A percentile compares a stretch with the other conserved stretches of the same genome.
Conservation (phyloP, 116 monocot species). For the Posidonia oceanica region DNA sequence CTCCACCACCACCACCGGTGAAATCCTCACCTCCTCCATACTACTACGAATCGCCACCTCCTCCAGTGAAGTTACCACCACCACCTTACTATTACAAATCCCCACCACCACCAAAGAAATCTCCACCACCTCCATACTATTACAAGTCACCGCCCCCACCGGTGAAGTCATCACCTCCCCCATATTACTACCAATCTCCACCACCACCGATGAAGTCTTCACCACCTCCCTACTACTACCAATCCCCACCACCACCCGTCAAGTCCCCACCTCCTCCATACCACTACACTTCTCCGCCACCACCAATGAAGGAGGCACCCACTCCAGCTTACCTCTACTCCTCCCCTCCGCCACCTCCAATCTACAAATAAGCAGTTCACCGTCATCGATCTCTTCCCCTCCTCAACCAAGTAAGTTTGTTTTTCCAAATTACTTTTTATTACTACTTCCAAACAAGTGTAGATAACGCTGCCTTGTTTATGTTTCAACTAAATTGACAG, state of each 20-base stretch:
- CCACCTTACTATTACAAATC: background rate
- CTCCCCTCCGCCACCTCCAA: conserved; percentile 7
- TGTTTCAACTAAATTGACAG: background rate
- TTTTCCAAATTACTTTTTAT: too few species aligned
- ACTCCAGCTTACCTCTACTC: conserved; percentile 7
- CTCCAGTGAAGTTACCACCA: background rate
- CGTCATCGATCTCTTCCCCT: background rate
- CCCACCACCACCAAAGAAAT: background rate
- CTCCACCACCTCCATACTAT: background rate
- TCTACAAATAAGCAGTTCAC: background rate
- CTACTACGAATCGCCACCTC: conserved; percentile 1
- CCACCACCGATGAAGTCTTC: background rate
- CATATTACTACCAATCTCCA: background rate
- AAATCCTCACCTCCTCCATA: background rate
- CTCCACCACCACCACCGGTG: conserved; percentile 3
- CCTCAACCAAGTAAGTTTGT: background rate
- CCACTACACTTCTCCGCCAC: background rate
- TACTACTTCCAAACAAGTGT: background rate
- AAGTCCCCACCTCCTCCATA: background rate
- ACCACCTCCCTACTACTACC: background rate
- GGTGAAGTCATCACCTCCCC: background rate
- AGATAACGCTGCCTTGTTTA: too few species aligned
- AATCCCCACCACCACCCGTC: background rate
- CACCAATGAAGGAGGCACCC: background rate
- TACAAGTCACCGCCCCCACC: background rate